Base-by-base conservation (phyloP, 78 protist species). In the Neovahlkampfia damariscottae region DNA sequence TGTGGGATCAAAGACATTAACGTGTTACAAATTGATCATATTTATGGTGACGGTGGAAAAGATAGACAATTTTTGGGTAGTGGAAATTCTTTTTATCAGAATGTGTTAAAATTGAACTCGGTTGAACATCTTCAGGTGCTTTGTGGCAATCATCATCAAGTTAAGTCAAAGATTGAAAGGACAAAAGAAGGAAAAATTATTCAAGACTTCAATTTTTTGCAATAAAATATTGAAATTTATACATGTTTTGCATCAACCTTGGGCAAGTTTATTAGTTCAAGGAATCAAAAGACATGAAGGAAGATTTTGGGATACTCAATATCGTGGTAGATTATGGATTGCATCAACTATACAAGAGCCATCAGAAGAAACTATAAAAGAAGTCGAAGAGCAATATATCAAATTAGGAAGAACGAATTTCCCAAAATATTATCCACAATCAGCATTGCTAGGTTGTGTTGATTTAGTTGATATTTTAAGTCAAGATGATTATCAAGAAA, bases 241-340 rank as follows among this genome's bases (percentile, higher is more conserved):
- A 83, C 69, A 7, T 87, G 75, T 34, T 68, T 83, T 87, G 91
- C 91, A 87, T 36, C 86, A 87, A 80, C 91, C 91, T 2, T 87
- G 87, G 87, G 91, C 91, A 3, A 68, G 82, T 32, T 59, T 87
- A 36, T 70, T 83, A 7, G 83, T 87, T 1, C 3, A 40, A 27
- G 91, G 87, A 30, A 76, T 87, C 84, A 87, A 87, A 71, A 39
- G 9, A 36, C 79, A 75, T 40, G 91, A 87, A 35, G 89, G 89
- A 1, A 79, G 89, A 5, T 1, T 6, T 35, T 86, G 89, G 89
- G 28, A 30, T 29, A 8, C 71, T 38, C 6, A 39, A 34, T 80
- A 78, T 66, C 75, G 86, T 0, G 89, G 89, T 3, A 31, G 85
- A 29, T 74, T 87, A 8, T 87, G 91, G 88, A 87, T 87, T 35